Base-by-base conservation (phyloP, 805 yeast species). In the Barnettozyma californica region DNA sequence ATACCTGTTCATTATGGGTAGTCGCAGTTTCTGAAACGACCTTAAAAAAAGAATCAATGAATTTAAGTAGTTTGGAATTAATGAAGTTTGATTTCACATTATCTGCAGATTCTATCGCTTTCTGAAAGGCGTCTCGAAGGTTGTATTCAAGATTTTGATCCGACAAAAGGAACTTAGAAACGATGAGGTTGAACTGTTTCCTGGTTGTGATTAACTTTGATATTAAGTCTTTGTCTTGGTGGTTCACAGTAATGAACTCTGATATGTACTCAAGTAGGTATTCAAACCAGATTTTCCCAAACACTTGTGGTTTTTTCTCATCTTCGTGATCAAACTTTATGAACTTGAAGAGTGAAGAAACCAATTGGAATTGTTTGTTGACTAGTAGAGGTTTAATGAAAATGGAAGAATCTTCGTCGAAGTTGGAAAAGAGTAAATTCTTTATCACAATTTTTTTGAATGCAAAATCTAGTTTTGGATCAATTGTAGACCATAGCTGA, bases 41-140 rank as follows among this genome's bases (percentile, higher is more conserved):
- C 33, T 20, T 58, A 45, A 58, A 56, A 41, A 57, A 55, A 1
- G 46, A n/a, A 36, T 61, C 62, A 20, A 58, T 50, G 39, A 47
- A 56, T 16, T 42, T 49, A 19, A 51, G 35, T 3, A 60, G 43
- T 40, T 47, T 52, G 6, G 43, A 43, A 42, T 52, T 51, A 29
- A 57, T 49, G 8, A 27, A 16, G 1, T 35, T 14, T 5, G 45
- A n/a, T 6, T 41, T 43, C 4, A 31, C 48, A 9, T 48, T 46
- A 3, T 43, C 34, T 1, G 53, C 34, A 1, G 48, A 29, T n/a
- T 40, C 41, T 5, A 60, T 14, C 1, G 55, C 52, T 0, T 33
- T n/a, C 36, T 56, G 58, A 36, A 59, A 56, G 1, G 60, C 47
- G 1, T 57, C 58, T 43, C 61, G 48, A 1, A 53, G 42, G 39